These are phyloP conservation scores for Dothideomycetes sp. DNA, from an alignment of 2,329 filamentous ascomycete genomes.

Conservation along the genomic window DNA sequence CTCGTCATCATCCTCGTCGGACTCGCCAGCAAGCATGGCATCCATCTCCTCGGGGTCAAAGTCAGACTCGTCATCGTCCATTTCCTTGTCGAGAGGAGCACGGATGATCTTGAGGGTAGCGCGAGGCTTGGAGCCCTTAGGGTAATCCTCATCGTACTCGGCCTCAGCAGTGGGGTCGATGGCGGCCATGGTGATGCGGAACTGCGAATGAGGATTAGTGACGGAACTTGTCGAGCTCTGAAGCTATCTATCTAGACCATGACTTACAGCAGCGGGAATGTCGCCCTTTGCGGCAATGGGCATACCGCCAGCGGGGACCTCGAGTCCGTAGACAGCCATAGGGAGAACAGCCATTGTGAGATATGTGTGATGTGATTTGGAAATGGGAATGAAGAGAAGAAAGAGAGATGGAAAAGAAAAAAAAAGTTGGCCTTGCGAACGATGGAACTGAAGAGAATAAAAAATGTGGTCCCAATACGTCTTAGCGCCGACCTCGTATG, in stretches of 20 bases:
- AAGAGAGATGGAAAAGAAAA: constrained; percentile 9
- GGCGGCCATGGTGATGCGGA: constrained; percentile 97
- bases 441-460: not conserved
- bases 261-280: constrained; percentile 73
- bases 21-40: constrained; percentile 53
- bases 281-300: constrained; percentile 70
- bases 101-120: constrained; percentile 90
- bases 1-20: constrained; percentile 46
- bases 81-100: constrained; percentile 51
- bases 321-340: constrained; percentile 84
- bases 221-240: not conserved
- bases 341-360: constrained; percentile 21
- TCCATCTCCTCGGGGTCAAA: constrained; percentile 53
- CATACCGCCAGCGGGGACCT: constrained; percentile 77
- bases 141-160: constrained; percentile 29
- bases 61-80: constrained; percentile 55
- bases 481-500: not conserved
- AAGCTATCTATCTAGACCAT: not conserved
- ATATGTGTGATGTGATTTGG: constrained; percentile 6
- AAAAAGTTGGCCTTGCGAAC: constrained; percentile 1
- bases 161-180: constrained; percentile 75
- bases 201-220: too few relatives aligned
- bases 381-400: constrained; percentile 5
- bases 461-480: not conserved
- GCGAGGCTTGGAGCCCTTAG: constrained; percentile 48